Base-by-base conservation (phyloP, 257 asterid genomes). In the Leonotis leonurus region DNA sequence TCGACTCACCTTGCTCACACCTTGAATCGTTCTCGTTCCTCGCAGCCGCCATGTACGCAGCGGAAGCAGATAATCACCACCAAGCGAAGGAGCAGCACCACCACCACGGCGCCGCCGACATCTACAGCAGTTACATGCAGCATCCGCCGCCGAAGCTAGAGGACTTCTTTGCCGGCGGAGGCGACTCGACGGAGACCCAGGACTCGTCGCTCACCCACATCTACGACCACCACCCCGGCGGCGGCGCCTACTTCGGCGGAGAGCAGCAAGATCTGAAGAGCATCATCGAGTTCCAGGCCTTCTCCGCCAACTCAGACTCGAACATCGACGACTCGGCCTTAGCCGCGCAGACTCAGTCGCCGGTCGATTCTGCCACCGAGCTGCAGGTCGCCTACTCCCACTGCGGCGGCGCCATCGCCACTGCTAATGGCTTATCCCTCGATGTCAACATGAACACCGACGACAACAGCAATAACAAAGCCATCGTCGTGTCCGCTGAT, bases 161-260 rank as follows among this genome's bases (percentile, higher is more conserved):
- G 54, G 94, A 90, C 46, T 90, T 90, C 32, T 70, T 90, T 40
- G 64, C 83, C 68, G 95, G 85, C 59, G 73, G 30, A 49, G 93
- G 96, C 46, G 94, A 86, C 73, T 79, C 96, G 1, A 62, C 88
- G 46, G 81, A 78, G 76, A 78, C 81, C 8, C 90, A 80, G 30
- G 95, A 84, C 71, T 89, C 96, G 4, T 75, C 93, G 58, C 48
- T 91, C 67, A 88, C 95, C 46, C 88, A 92, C 82, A 65, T 92
- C 37, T 88, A 87, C 52, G 84, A 85, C 72, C 85, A 70, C 65
- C 77, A 64, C 46, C 77, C 60, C 41, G 82, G 71, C 6, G 78
- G 64, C 9, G 68, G 52, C 26, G 70, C 80, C 65, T 79, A 70
- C 76, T 82, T 73, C 69, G 8, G 59, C 60, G 52, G 73, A 6